Evolutionary conservation across 2,329 filamentous ascomycete species (phyloP).

Genomic region (Diaporthe amygdali): DNA sequence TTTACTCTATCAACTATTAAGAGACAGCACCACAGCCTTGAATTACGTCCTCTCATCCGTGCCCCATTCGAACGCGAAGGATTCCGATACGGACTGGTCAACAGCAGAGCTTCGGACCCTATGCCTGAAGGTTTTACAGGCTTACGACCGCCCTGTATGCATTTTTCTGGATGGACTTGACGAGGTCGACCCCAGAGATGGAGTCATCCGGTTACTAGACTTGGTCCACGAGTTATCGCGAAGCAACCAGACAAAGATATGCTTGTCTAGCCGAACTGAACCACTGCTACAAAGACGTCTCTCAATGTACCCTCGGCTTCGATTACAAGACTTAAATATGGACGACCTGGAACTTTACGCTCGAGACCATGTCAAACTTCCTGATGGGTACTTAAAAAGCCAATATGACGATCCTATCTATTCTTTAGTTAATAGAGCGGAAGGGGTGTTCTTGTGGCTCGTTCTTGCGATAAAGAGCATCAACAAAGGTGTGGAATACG

Average conservation of each 20-base stretch:
- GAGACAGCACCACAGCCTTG: background rate
- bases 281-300: background rate
- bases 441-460: constrained; percentile 14
- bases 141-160: background rate
- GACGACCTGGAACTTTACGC: background rate
- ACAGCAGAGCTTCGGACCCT: background rate
- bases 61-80: background rate
- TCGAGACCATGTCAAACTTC: background rate
- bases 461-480: background rate
- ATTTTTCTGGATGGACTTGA: constrained; percentile 27
- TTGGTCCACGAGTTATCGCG: background rate
- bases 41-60: background rate
- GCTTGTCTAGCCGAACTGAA: constrained; percentile 11
- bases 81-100: constrained; percentile 28
- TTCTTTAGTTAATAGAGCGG: background rate
- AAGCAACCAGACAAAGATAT: background rate
- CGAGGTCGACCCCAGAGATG: constrained; percentile 2
- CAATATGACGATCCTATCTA: background rate
- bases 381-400: too few relatives aligned
- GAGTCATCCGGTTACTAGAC: background rate
- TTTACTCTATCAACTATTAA: constrained; percentile 29
- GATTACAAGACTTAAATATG: background rate
- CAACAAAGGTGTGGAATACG: background rate
- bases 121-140: background rate
- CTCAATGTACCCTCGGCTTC: background rate